Conservation (phyloP, 2,329 filamentous ascomycete species). For the Ceratocystis cacaofunesta region DNA sequence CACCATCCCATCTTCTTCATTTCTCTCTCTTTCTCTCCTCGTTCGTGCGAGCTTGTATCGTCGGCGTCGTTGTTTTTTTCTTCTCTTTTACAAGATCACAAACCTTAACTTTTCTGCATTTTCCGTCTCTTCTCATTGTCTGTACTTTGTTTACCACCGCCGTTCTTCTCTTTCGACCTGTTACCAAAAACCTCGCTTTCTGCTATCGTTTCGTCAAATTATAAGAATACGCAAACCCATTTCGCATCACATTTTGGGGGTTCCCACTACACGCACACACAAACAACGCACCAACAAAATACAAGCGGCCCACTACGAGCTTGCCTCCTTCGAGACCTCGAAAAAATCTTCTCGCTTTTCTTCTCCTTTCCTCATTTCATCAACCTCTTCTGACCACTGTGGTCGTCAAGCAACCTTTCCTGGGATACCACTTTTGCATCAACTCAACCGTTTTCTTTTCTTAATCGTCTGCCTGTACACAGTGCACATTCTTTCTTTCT, state of each 20-base stretch:
- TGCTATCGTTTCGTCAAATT: conserved; percentile 11
- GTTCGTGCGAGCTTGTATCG: conserved; percentile 22
- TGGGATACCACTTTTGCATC: conserved; percentile 3
- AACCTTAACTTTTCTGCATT: conserved; percentile 18
- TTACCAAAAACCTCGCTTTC: conserved; percentile 2
- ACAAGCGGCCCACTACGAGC: conserved; percentile 12
- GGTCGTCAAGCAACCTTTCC: not conserved
- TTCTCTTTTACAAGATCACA: conserved; percentile 20
- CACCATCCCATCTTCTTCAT: conserved; percentile 24
- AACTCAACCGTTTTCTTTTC: not conserved
- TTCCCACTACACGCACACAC: conserved; percentile 7
- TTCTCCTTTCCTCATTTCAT: conserved; percentile 10
- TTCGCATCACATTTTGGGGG: conserved; percentile 1
- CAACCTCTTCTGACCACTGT: conserved; percentile 1
- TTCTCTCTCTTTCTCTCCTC: conserved; percentile 23
- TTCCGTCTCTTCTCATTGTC: conserved; percentile 17
- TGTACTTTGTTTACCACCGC: conserved; percentile 18
- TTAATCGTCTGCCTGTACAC: conserved; percentile 19
- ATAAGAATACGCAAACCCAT: conserved; percentile 8
- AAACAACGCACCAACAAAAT: conserved; percentile 7
- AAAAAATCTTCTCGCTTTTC: conserved; percentile 4
- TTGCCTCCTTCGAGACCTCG: conserved; percentile 4
- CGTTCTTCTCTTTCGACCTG: conserved; percentile 15
- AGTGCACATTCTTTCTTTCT: conserved; percentile 17
- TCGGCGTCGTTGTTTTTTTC: conserved; percentile 22